These are phyloP conservation scores for Tolypocladium pustulatum DNA, from an alignment of 2,329 filamentous ascomycete genomes.

Conservation along the genomic window DNA sequence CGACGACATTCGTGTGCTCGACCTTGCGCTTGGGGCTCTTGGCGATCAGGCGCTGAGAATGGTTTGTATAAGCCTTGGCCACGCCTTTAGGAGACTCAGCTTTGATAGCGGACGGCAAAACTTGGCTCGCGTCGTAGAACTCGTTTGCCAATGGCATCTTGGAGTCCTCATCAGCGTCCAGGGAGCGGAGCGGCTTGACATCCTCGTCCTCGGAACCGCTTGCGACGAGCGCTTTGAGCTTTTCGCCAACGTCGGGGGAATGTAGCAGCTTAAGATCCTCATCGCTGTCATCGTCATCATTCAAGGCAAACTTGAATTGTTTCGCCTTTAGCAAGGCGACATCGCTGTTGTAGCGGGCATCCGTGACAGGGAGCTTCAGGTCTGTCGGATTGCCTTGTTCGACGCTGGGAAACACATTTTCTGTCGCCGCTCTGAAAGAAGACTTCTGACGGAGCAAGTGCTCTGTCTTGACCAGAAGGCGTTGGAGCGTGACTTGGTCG, in stretches of 20 bases:
- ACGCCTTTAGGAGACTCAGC: neutral
- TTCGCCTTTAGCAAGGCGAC: neutral
- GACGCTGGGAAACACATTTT: neutral
- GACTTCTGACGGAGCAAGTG: neutral
- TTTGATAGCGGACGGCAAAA: neutral
- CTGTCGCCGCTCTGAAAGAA: neutral
- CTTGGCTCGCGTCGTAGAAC: neutral
- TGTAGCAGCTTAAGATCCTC: neutral
- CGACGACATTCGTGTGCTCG: neutral
- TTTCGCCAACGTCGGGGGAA: neutral
- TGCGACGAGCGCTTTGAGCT: too few species aligned
- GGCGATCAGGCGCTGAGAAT: neutral
- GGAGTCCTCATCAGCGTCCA: neutral
- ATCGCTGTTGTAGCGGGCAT: neutral
- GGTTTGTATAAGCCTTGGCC: neutral
- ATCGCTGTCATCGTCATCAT: neutral
- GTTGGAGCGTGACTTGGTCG: neutral
- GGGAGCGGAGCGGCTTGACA: neutral
- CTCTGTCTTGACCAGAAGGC: conserved; percentile 1
- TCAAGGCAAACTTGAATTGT: neutral
- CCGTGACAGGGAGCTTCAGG: neutral
- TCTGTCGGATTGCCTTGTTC: neutral
- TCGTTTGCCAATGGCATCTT: neutral
- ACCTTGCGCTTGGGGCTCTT: neutral
- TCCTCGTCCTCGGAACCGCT: neutral